phyloP scores from a whole-genome alignment of 176 grass and related monocot species.

The Ananas comosus region DNA sequence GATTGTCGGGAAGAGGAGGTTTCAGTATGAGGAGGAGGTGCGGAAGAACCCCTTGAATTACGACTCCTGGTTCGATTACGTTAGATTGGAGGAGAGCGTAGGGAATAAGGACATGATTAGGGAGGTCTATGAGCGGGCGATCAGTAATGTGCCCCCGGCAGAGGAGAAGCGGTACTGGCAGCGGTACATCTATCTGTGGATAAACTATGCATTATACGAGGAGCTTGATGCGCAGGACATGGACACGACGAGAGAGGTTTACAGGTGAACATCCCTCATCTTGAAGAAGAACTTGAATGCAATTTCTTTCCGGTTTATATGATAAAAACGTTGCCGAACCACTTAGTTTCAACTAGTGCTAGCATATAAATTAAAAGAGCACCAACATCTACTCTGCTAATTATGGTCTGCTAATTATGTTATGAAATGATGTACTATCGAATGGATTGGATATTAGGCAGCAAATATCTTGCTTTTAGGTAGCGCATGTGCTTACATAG shows the following conservation, averaged over 20 bases:
- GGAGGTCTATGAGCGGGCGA: conserved; percentile 78
- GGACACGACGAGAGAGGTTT: conserved; percentile 55
- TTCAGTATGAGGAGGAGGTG: conserved; percentile 80
- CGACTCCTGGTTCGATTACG: conserved; percentile 82
- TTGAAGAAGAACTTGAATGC: conserved; percentile 35
- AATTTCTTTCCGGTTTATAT: conserved; percentile 54
- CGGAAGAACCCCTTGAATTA: conserved; percentile 85
- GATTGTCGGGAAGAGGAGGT: conserved; percentile 56
- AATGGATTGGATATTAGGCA: too few species aligned
- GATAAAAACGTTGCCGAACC: conserved; percentile 22
- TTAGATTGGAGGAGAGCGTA: conserved; percentile 63
- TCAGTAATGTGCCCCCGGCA: conserved; percentile 63
- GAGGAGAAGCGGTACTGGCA: conserved; percentile 89
- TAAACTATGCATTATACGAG: conserved; percentile 84
- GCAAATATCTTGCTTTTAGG: too few species aligned
- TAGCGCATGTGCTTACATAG: too few species aligned
- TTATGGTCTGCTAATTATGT: too few species aligned
- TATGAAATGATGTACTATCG: too few species aligned
- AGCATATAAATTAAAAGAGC: too few species aligned
- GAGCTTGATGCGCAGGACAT: conserved; percentile 65
- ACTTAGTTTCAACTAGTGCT: too few species aligned
- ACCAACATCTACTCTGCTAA: too few species aligned
- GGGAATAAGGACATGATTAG: conserved; percentile 54
- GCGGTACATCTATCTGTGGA: conserved; percentile 78
- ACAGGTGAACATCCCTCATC: conserved; percentile 26